Percentiles rank a stretch among this genome's conserved stretches.
Evolutionary conservation across 176 grass and related monocot genomes (phyloP).

Genomic region (Poa annua): DNA sequence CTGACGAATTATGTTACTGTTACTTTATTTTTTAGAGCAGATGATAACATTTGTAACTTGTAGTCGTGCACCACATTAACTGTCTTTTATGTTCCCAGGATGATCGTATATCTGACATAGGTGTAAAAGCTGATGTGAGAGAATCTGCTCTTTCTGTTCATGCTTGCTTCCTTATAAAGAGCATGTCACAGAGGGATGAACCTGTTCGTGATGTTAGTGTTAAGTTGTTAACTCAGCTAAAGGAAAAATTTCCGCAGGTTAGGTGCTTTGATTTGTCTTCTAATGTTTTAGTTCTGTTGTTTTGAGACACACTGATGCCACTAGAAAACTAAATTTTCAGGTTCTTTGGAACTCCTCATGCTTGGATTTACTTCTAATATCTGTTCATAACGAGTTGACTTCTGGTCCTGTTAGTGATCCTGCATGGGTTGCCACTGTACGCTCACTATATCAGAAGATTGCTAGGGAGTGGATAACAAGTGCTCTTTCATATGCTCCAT

Average conservation of each 20-base stretch:
- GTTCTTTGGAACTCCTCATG: slow-evolving; percentile 96
- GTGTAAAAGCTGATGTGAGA: slow-evolving; percentile 80
- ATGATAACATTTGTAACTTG: slow-evolving; percentile 31
- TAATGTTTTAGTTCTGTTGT: slow-evolving; percentile 34
- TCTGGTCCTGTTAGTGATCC: slow-evolving; percentile 95
- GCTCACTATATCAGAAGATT: slow-evolving; percentile 95
- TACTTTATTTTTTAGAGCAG: slow-evolving; percentile 16
- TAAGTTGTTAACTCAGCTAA: slow-evolving; percentile 90
- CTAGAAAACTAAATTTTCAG: slow-evolving; percentile 54
- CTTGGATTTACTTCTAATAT: slow-evolving; percentile 97
- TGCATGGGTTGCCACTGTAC: slow-evolving; percentile 95
- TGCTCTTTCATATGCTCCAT: slow-evolving; percentile 97
- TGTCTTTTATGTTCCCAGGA: slow-evolving; percentile 63
- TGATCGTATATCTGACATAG: slow-evolving; percentile 91
- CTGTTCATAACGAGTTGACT: slow-evolving; percentile 94
- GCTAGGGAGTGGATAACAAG: slow-evolving; percentile 96
- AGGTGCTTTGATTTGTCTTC: slow-evolving; percentile 32
- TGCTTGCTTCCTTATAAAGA: slow-evolving; percentile 96
- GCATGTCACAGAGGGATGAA: slow-evolving; percentile 96
- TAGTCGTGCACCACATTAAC: slow-evolving; percentile 28
- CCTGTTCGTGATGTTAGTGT: slow-evolving; percentile 94
- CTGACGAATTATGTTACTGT: slow-evolving; percentile 1
- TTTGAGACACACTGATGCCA: slow-evolving; percentile 37
- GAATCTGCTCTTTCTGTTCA: slow-evolving; percentile 86
- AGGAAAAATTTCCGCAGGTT: slow-evolving; percentile 98